Percentiles rank a stretch among this genome's conserved stretches.
Evolutionary conservation across 2,329 filamentous ascomycete genomes (phyloP).

Genomic region (Sclerotiophoma versabilis): DNA sequence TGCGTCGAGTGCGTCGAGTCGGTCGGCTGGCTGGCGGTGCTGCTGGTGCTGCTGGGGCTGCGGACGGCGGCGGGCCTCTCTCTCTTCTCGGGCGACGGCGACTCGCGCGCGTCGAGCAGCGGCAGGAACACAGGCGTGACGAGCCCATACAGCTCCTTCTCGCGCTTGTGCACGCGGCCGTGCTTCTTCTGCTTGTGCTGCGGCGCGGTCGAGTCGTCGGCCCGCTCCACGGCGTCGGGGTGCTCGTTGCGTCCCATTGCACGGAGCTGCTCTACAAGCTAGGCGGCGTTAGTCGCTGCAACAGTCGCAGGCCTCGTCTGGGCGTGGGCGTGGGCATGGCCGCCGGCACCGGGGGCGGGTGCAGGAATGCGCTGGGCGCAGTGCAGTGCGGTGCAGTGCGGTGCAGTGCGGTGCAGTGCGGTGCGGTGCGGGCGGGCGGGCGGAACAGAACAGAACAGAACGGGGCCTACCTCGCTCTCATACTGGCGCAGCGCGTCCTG

Average conservation of each 20-base stretch:
- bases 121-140: slow-evolving; percentile 48
- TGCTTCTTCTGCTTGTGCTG: slow-evolving; percentile 42
- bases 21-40: slow-evolving; percentile 9
- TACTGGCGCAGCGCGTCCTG: slow-evolving; percentile 43
- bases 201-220: slow-evolving; percentile 3
- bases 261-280: slow-evolving; percentile 45
- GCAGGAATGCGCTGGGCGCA: slow-evolving; percentile 9
- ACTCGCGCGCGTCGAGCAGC: slow-evolving; percentile 43
- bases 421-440: too few relatives aligned
- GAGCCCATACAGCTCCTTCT: slow-evolving; percentile 47
- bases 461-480: slow-evolving; percentile 40
- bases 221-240: slow-evolving; percentile 13
- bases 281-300: slow-evolving; percentile 23
- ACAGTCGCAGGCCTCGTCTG: too few relatives aligned
- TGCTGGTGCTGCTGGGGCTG: neutral
- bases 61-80: slow-evolving; percentile 26
- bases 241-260: slow-evolving; percentile 38
- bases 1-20: slow-evolving; percentile 3
- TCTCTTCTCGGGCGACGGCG: slow-evolving; percentile 30
- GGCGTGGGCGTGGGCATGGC: neutral
- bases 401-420: too few relatives aligned
- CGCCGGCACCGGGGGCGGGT: slow-evolving; percentile 1
- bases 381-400: too few relatives aligned
- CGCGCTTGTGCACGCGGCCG: slow-evolving; percentile 48
- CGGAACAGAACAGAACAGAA: too few relatives aligned